Conservation (phyloP, 2,329 filamentous ascomycete genomes). For the Sarocladium kiliense region DNA sequence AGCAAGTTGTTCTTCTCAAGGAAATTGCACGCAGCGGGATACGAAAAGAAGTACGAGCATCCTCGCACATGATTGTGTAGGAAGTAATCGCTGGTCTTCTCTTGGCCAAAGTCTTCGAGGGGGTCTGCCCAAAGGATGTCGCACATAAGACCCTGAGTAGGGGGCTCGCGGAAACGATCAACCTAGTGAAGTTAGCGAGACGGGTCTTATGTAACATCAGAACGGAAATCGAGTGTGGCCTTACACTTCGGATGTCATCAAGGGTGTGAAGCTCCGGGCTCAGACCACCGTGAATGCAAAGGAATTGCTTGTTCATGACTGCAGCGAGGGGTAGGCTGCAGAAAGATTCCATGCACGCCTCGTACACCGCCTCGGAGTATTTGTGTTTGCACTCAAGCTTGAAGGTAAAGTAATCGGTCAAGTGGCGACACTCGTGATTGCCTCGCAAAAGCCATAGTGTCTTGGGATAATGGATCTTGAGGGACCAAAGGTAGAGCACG, state of each 20-base stretch:
- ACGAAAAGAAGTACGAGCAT: slow-evolving; percentile 99
- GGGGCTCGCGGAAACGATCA: slow-evolving; percentile 95
- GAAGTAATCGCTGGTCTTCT: slow-evolving; percentile 97
- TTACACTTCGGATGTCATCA: slow-evolving; percentile 83
- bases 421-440: slow-evolving; percentile 97
- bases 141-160: slow-evolving; percentile 97
- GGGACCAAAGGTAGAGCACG: slow-evolving; percentile 92
- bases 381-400: slow-evolving; percentile 99
- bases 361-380: slow-evolving; percentile 93
- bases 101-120: slow-evolving; percentile 95
- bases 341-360: slow-evolving; percentile 98
- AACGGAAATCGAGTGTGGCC: slow-evolving; percentile 22
- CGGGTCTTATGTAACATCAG: not conserved
- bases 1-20: slow-evolving; percentile 98
- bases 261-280: slow-evolving; percentile 94
- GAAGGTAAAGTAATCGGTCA: slow-evolving; percentile 99
- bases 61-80: slow-evolving; percentile 97
- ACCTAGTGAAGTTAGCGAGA: slow-evolving; percentile 52
- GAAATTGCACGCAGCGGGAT: slow-evolving; percentile 93
- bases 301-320: slow-evolving; percentile 99
- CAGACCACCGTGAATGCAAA: slow-evolving; percentile 95
- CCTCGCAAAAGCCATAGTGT: slow-evolving; percentile 94
- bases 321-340: slow-evolving; percentile 89
- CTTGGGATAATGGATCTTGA: slow-evolving; percentile 99
- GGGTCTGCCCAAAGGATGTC: slow-evolving; percentile 99